Conservation (phyloP, 345 rosid genomes). For the Lepidium sativum region DNA sequence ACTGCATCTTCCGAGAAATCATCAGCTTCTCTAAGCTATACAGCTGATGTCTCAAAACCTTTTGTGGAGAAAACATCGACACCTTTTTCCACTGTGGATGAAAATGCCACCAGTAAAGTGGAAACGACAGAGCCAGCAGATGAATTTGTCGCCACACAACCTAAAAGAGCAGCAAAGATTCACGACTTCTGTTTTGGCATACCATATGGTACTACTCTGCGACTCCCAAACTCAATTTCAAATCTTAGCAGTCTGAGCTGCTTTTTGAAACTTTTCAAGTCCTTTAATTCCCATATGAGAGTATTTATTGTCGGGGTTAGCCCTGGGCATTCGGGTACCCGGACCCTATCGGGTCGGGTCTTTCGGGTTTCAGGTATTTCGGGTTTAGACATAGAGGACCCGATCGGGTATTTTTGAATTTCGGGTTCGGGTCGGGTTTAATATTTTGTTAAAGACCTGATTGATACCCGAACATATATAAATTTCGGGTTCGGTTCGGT, state of each 20-base stretch:
- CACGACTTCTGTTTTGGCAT: conserved; percentile 96
- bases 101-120: conserved; percentile 4
- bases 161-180: conserved; percentile 52
- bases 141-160: conserved; percentile 32
- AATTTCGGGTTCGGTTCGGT: too few relatives aligned
- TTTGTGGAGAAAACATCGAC: conserved; percentile 29
- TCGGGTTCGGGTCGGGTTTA: too few relatives aligned
- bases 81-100: conserved; percentile 23
- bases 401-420: too few relatives aligned
- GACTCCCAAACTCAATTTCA: neutral
- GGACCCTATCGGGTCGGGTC: too few relatives aligned
- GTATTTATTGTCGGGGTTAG: neutral
- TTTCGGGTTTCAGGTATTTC: too few relatives aligned
- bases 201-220: conserved; percentile 55
- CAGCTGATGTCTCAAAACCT: conserved; percentile 40
- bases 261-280: neutral
- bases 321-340: too few relatives aligned
- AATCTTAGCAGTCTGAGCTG: neutral
- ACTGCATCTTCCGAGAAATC: conserved; percentile 13
- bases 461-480: too few relatives aligned
- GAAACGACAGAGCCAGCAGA: conserved; percentile 17
- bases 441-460: too few relatives aligned
- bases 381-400: too few relatives aligned
- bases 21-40: conserved; percentile 29
- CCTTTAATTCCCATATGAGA: neutral